phyloP scores from a whole-genome alignment of 345 rosid genomes.

The Eucalyptus rudis region DNA sequence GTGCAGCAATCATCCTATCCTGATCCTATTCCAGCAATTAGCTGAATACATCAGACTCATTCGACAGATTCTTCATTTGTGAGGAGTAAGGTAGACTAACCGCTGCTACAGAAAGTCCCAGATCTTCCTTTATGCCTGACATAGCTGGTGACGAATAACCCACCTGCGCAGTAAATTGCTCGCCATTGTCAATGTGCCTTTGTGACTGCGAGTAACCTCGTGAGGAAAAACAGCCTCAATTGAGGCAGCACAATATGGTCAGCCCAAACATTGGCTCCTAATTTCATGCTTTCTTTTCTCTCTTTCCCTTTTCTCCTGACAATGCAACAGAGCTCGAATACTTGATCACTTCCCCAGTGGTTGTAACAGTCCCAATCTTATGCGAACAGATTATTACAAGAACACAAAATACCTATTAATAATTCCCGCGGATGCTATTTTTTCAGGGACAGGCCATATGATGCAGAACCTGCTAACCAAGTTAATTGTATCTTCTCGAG shows the following conservation, averaged over 20 bases:
- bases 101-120: constrained; percentile 13
- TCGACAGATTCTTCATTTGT: not conserved
- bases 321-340: not conserved
- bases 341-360: not conserved
- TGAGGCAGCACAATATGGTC: not conserved
- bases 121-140: constrained; percentile 21
- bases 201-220: not conserved
- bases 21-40: not conserved
- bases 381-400: not conserved
- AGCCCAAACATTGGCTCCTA: not conserved
- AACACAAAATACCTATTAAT: not conserved
- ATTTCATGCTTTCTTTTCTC: not conserved
- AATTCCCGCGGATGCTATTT: not conserved
- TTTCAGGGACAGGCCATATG: not conserved
- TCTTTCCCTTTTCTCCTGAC: not conserved
- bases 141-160: constrained; percentile 32
- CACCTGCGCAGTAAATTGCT: not conserved
- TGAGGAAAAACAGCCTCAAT: not conserved
- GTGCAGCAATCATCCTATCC: not conserved
- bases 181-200: not conserved
- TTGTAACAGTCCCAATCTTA: not conserved
- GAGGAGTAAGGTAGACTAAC: constrained; percentile 1
- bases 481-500: not conserved
- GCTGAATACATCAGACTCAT: not conserved
- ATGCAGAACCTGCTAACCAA: not conserved